Conservation (phyloP, 2,329 filamentous ascomycete species). For the Alternaria infectoria region DNA sequence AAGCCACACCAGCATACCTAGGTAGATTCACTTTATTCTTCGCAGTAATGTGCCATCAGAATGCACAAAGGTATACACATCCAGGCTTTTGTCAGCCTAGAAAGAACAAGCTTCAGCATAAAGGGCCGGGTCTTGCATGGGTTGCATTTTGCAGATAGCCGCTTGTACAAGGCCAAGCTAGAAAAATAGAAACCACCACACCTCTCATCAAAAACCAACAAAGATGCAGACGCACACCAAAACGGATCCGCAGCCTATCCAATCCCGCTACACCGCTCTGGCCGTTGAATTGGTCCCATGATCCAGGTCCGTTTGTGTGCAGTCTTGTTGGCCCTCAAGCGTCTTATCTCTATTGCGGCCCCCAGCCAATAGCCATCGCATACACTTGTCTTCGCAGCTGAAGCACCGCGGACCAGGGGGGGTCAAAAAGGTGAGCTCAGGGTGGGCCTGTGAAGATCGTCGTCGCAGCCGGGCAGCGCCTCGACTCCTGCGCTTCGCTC, state of each 20-base stretch:
- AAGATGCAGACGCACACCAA: not conserved
- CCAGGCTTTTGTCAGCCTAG: not conserved
- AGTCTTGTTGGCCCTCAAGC: conserved; percentile 12
- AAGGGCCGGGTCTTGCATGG: not conserved
- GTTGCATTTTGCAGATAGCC: not conserved
- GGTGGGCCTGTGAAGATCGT: conserved; percentile 24
- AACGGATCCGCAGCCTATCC: not conserved
- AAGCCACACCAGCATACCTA: not conserved
- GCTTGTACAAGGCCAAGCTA: not conserved
- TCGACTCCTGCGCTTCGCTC: conserved; percentile 6
- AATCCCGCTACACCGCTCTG: not conserved
- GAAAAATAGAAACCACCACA: conserved; percentile 6
- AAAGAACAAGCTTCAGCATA: not conserved
- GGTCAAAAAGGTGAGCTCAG: conserved; percentile 9
- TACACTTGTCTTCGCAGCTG: conserved; percentile 7
- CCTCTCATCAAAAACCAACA: conserved; percentile 11
- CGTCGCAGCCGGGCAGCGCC: conserved; percentile 4
- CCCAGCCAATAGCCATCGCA: conserved; percentile 13
- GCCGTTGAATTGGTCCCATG: conserved; percentile 1
- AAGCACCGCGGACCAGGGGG: conserved; percentile 6
- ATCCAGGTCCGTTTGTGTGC: conserved; percentile 11
- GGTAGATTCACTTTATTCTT: not conserved
- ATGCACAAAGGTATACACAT: not conserved
- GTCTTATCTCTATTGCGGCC: conserved; percentile 21
- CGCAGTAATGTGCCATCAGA: not conserved